Percentiles rank a stretch among this genome's conserved stretches.
Conservation (phyloP, 202 grass and related monocot species). For the Zizania palustris region DNA sequence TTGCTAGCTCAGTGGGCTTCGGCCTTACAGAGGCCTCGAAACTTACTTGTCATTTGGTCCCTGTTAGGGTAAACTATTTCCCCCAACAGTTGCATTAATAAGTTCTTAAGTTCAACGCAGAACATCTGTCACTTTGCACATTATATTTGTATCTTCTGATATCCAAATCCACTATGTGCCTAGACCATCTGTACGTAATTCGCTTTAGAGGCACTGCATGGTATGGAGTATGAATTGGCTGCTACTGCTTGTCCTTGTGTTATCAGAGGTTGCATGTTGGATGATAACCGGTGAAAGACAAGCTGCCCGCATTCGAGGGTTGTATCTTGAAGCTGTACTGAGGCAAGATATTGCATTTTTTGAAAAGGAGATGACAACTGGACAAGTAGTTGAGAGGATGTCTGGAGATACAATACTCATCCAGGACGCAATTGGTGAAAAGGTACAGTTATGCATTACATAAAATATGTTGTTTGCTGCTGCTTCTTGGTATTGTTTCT, state of each 20-base stretch:
- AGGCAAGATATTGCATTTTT: constrained; percentile 65
- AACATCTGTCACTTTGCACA: neutral
- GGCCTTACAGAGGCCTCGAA: too few species aligned
- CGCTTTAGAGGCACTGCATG: neutral
- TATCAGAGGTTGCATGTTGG: constrained; percentile 60
- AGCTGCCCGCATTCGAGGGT: constrained; percentile 54
- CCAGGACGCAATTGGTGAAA: constrained; percentile 67
- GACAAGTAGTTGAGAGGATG: constrained; percentile 69
- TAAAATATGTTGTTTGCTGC: neutral
- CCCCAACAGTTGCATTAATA: neutral
- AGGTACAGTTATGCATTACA: neutral
- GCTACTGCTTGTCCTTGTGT: neutral
- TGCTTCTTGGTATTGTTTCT: neutral
- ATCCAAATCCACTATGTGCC: neutral
- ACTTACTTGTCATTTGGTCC: too few species aligned
- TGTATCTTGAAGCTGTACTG: constrained; percentile 66
- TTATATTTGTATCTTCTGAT: too few species aligned
- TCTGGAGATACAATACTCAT: constrained; percentile 72
- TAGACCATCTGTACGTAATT: neutral
- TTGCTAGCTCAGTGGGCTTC: too few species aligned
- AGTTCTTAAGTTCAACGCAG: neutral
- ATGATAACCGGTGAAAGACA: constrained; percentile 67
- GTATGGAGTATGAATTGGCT: neutral
- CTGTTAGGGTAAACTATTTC: too few species aligned
- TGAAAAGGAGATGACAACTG: constrained; percentile 63